A percentile compares a stretch with the other conserved stretches of the same genome.
Conservation (phyloP, 805 yeast species). For the Suhomyces vadensis region DNA sequence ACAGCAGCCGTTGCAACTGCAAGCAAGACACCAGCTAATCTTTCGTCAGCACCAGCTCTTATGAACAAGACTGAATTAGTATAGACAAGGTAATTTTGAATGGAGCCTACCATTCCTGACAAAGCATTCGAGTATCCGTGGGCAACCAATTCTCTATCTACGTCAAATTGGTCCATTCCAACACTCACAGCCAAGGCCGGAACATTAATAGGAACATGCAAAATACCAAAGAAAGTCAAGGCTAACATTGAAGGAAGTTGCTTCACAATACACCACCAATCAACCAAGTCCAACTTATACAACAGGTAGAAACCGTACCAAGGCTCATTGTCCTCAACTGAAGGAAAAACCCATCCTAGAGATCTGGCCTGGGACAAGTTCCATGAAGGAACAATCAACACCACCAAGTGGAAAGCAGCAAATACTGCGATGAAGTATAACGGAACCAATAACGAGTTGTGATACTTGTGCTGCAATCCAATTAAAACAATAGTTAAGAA, state of each 20-base stretch:
- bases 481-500: slow-evolving; percentile 61
- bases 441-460: slow-evolving; percentile 77
- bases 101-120: slow-evolving; percentile 82
- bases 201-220: slow-evolving; percentile 96
- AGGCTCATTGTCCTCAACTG: slow-evolving; percentile 66
- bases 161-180: slow-evolving; percentile 82
- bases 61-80: slow-evolving; percentile 91
- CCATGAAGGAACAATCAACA: slow-evolving; percentile 66
- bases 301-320: slow-evolving; percentile 86
- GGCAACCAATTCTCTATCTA: slow-evolving; percentile 89
- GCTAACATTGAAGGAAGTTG: slow-evolving; percentile 95
- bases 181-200: slow-evolving; percentile 94
- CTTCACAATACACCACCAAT: slow-evolving; percentile 66
- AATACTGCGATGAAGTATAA: slow-evolving; percentile 74
- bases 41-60: slow-evolving; percentile 89
- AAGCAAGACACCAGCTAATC: slow-evolving; percentile 86
- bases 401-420: slow-evolving; percentile 63
- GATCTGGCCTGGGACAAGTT: slow-evolving; percentile 61
- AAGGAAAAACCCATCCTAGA: slow-evolving; percentile 81
- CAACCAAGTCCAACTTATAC: slow-evolving; percentile 69
- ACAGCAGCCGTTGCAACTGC: slow-evolving; percentile 79
- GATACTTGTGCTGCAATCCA: slow-evolving; percentile 52
- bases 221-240: slow-evolving; percentile 88
- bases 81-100: slow-evolving; percentile 92
- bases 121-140: slow-evolving; percentile 90